These are phyloP conservation scores for Colletotrichum magnum DNA, from an alignment of 2,329 filamentous ascomycete species.

Conservation along the genomic window DNA sequence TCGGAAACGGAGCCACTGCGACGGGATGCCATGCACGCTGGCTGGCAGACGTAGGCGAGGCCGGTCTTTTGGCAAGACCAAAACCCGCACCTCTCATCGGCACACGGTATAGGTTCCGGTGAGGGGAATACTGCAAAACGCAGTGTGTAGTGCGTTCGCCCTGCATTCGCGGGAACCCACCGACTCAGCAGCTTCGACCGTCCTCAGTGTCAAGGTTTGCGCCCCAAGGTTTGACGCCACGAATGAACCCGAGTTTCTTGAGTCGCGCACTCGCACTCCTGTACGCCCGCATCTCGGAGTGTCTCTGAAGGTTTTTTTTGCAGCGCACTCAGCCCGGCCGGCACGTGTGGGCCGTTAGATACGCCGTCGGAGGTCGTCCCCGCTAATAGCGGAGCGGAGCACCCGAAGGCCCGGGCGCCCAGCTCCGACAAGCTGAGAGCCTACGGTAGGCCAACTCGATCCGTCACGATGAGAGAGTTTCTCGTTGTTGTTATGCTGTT, in stretches of 20 bases:
- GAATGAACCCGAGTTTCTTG: not conserved
- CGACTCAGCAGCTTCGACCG: not conserved
- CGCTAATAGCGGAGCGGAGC: conserved; percentile 21
- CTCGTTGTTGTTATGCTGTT: not conserved
- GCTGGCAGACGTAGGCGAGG: conserved; percentile 2
- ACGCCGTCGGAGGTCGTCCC: not conserved
- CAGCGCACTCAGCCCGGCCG: conserved; percentile 3
- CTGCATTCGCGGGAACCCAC: not conserved
- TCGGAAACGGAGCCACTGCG: conserved; percentile 35
- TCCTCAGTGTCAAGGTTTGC: conserved; percentile 3
- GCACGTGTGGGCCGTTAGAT: conserved; percentile 6
- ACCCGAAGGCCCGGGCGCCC: conserved; percentile 19
- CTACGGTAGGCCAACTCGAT: conserved; percentile 14
- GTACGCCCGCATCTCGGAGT: not conserved
- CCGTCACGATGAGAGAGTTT: not conserved
- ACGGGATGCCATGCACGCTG: conserved; percentile 4
- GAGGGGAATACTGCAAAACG: not conserved
- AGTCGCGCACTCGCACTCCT: conserved; percentile 3
- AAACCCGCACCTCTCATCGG: not conserved
- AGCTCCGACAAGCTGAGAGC: not conserved
- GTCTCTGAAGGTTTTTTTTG: not conserved
- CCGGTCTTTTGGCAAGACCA: not conserved
- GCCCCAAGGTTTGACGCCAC: not conserved
- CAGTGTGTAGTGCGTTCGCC: not conserved
- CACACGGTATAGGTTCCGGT: conserved; percentile 4